These are phyloP conservation scores for Floccularia luteovirens DNA, from an alignment of 768 basidiomycete species.

Conservation along the genomic window DNA sequence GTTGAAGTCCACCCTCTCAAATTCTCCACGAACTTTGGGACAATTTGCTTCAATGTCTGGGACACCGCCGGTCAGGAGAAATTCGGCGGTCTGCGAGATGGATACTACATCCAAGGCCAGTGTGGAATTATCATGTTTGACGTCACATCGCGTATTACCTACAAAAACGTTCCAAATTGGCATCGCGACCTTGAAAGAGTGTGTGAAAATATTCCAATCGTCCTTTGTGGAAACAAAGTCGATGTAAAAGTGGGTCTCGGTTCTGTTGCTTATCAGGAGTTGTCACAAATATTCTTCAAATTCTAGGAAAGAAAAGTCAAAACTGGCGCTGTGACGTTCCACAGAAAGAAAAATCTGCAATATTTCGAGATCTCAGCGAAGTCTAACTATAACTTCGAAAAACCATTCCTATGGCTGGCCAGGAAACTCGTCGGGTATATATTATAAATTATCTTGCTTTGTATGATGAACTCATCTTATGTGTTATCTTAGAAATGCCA, in stretches of 20 bases:
- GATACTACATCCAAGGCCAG: slow-evolving; percentile 96
- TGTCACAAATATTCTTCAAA: slow-evolving; percentile 5
- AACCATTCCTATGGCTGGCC: slow-evolving; percentile 99
- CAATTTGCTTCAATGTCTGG: slow-evolving; percentile 99
- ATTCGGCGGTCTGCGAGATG: slow-evolving; percentile 97
- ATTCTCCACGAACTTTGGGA: slow-evolving; percentile 98
- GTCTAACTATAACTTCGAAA: slow-evolving; percentile 99
- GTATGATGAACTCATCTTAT: too few species aligned
- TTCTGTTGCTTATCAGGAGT: slow-evolving; percentile 6
- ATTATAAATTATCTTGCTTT: slow-evolving; percentile 1
- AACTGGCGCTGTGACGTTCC: slow-evolving; percentile 97
- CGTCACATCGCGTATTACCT: slow-evolving; percentile 98
- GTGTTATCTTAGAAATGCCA: slow-evolving; percentile 51
- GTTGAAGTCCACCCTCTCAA: slow-evolving; percentile 96
- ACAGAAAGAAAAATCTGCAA: slow-evolving; percentile 99
- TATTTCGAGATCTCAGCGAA: slow-evolving; percentile 99
- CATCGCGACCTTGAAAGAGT: slow-evolving; percentile 99
- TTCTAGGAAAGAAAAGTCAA: slow-evolving; percentile 97
- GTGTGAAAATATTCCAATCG: slow-evolving; percentile 99
- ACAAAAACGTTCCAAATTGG: slow-evolving; percentile 99
- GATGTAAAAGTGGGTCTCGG: slow-evolving; percentile 84
- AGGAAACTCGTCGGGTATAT: slow-evolving; percentile 94
- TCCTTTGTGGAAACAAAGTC: slow-evolving; percentile 99
- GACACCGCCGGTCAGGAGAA: slow-evolving; percentile 99
- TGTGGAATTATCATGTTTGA: slow-evolving; percentile 99